Evolutionary conservation across 1,284 basidiomycete species (phyloP), one percentile per base, ranked within the genome.

Genomic region (Sparassis latifolia): DNA sequence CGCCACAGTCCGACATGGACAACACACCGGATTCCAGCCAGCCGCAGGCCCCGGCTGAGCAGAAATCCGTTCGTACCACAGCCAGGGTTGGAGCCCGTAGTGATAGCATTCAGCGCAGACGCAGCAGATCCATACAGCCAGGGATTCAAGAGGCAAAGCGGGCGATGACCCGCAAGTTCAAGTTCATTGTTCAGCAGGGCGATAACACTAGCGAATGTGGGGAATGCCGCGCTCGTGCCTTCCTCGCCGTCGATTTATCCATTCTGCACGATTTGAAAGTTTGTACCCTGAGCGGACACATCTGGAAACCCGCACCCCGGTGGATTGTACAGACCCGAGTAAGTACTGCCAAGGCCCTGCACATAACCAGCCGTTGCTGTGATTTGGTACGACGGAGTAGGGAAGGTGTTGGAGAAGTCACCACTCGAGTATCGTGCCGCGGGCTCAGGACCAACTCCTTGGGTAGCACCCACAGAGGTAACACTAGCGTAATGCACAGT

Each of bases 381-480:
- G 30, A 54, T 30, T 61, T 78, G 77, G 60, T 72, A 80, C n/a
- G 49, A 52, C 2, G 76, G 73, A 0, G 52, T 52, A n/a, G 60
- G 52, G 59, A 77, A 80, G 60, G 71, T 66, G 60, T 74, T 70
- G 40, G 72, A 75, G 64, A 78, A 80, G 27, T 77, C 77, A 49
- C 72, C 74, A 2, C 71, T 67, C n/a, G 69, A 72, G 66, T 75
- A 72, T 44, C 55, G 55, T 0, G 62, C 72, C 10, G 75, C 78
- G 33, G 74, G 70, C 65, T 84, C 81, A n/a, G 80, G 77, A 0
- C 69, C 72, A 50, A 75, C 58, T 27, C 64, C 64, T 0, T 63
- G 69, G 0, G 79, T 84, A 12, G 75, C 79, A 12, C 81, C 82
- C 28, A 85, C 81, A n/a, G 80, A 61, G 7, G 82, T 86, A 35